Percentiles rank a stretch among this genome's conserved stretches.
Conservation (phyloP, 1,139 yeast species). For the Kodamaea suecica region DNA sequence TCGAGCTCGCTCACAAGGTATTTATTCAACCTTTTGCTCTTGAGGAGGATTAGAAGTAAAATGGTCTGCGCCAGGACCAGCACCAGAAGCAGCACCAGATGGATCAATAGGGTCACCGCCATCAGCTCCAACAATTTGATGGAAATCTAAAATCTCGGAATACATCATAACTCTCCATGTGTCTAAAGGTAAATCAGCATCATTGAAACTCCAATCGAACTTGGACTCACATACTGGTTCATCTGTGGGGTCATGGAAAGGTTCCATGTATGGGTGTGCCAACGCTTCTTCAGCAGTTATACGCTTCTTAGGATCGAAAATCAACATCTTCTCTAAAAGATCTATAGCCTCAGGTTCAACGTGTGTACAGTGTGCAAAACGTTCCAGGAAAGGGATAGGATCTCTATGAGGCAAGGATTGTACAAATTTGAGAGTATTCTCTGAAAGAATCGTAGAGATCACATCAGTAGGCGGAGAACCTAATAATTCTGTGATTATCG, state of each 20-base stretch:
- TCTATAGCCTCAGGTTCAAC: slow-evolving; percentile 94
- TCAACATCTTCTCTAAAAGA: slow-evolving; percentile 81
- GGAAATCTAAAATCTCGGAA: slow-evolving; percentile 93
- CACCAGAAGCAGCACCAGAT: slow-evolving; percentile 1
- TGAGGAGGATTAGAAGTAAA: slow-evolving; percentile 7
- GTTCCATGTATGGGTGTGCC: slow-evolving; percentile 88
- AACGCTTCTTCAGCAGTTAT: slow-evolving; percentile 89
- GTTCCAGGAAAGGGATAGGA: slow-evolving; percentile 79
- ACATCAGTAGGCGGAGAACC: slow-evolving; percentile 98
- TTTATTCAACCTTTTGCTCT: slow-evolving; percentile 22
- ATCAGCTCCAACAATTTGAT: slow-evolving; percentile 57
- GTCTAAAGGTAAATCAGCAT: slow-evolving; percentile 95
- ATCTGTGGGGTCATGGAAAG: slow-evolving; percentile 98
- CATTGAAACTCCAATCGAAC: slow-evolving; percentile 98
- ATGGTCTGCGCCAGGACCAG: slow-evolving; percentile 5
- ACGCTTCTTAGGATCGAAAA: slow-evolving; percentile 91
- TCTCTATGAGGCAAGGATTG: slow-evolving; percentile 91
- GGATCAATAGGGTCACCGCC: slow-evolving; percentile 3
- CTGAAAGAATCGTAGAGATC: slow-evolving; percentile 92
- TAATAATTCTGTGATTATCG: slow-evolving; percentile 89
- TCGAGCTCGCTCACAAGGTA: neutral
- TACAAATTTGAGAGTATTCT: slow-evolving; percentile 90
- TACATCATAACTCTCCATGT: slow-evolving; percentile 99
- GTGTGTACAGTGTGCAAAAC: slow-evolving; percentile 64
- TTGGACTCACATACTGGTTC: slow-evolving; percentile 92